These are phyloP conservation scores for Melampsora americana DNA, from an alignment of 1,284 basidiomycete species.

Conservation along the genomic window DNA sequence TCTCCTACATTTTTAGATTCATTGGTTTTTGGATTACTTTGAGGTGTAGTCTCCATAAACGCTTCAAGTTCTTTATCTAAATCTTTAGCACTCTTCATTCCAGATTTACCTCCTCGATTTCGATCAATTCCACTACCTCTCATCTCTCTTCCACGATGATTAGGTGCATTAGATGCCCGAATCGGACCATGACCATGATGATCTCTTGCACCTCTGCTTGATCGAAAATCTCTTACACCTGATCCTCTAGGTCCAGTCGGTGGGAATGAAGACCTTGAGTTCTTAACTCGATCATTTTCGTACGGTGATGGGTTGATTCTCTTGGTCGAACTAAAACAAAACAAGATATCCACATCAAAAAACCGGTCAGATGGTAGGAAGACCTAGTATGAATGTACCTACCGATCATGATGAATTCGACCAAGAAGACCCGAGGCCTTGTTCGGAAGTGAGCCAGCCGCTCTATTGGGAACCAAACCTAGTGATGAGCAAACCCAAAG, in stretches of 20 bases:
- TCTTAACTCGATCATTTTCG: background rate
- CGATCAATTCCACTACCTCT: constrained; percentile 8
- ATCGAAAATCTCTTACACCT: constrained; percentile 1
- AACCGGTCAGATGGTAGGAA: background rate
- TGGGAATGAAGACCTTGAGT: constrained; percentile 25
- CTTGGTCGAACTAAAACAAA: background rate
- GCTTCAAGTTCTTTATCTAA: constrained; percentile 43
- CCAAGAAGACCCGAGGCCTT: constrained; percentile 17
- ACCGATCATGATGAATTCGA: constrained; percentile 36
- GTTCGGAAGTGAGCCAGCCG: background rate
- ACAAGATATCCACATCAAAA: constrained; percentile 1
- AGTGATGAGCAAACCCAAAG: constrained; percentile 21
- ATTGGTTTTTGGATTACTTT: background rate
- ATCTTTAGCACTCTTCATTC: constrained; percentile 17
- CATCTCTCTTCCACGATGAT: background rate
- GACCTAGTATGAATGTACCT: background rate
- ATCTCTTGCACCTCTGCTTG: background rate
- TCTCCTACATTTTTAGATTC: background rate
- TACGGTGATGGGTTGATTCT: constrained; percentile 19
- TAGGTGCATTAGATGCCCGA: background rate
- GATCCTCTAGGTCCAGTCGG: background rate
- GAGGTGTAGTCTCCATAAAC: constrained; percentile 30
- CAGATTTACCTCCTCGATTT: background rate
- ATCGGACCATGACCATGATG: background rate
- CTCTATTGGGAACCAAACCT: background rate